Evolutionary conservation across 192 early-diverging fungal species (phyloP).

Genomic region (Mortierella hygrophila): DNA sequence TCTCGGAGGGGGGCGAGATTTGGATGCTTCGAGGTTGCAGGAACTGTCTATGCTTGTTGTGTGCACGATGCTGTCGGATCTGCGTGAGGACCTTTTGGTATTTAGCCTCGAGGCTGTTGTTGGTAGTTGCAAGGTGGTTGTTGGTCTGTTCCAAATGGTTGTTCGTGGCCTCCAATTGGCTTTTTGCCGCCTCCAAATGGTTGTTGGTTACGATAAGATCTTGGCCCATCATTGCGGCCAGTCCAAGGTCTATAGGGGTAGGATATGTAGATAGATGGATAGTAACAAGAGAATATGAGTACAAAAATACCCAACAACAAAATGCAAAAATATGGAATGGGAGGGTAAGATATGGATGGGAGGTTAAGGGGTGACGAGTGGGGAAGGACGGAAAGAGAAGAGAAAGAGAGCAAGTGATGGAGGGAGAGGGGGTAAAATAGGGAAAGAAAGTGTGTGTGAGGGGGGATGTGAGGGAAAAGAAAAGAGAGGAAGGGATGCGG

Average conservation of each 20-base stretch:
- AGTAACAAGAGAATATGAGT: neutral
- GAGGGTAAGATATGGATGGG: neutral
- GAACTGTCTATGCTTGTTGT: constrained; percentile 29
- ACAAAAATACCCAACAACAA: neutral
- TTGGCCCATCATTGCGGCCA: constrained; percentile 43
- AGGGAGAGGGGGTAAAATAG: constrained; percentile 8
- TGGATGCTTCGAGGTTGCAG: constrained; percentile 37
- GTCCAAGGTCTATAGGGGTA: constrained; percentile 18
- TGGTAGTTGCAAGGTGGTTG: neutral
- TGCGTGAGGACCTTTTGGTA: constrained; percentile 34
- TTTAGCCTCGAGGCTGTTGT: constrained; percentile 29
- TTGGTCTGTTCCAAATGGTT: constrained; percentile 5
- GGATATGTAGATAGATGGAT: constrained; percentile 14
- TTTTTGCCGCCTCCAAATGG: constrained; percentile 15
- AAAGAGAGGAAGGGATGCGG: neutral
- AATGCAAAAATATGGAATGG: neutral
- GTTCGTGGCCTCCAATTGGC: neutral
- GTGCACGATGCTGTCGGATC: constrained; percentile 40
- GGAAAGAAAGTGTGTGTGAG: constrained; percentile 4
- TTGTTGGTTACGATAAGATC: constrained; percentile 33
- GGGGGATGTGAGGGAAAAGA: neutral
- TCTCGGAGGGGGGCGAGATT: constrained; percentile 34
- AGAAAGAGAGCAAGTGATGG: neutral
- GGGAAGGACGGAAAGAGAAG: neutral
- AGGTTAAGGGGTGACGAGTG: neutral